Base-by-base conservation (phyloP, 331 rosid genomes). In the Pyrus hybrid region DNA sequence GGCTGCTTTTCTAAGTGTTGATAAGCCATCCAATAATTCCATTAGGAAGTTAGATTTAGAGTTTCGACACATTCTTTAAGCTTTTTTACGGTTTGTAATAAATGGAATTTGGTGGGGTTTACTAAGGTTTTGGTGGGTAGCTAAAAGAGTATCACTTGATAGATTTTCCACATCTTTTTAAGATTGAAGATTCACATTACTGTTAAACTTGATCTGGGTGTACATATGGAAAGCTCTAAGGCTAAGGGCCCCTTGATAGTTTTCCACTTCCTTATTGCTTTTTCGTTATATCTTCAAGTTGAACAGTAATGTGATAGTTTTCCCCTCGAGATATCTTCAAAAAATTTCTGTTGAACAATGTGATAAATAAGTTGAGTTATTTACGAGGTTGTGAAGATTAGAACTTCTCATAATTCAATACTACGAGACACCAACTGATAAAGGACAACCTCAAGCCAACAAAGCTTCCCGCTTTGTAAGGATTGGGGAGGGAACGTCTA, bases 1-100 rank as follows among this genome's bases (percentile, higher is more conserved):
- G 78, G 78, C 45, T 23, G 67, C 84, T 82, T 85, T 86, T 6
- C 12, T 56, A 76, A 57, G 17, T 58, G 49, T 81, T 83, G 87
- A 83, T 74, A 70, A 79, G 84, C 77, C 78, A 76, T 70, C 33
- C 21, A 68, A 51, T 18, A 51, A 18, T 51, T 2, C 9, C 75
- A 81, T 70, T 75, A 14, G 23, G 77, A 71, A 81, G 71, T 75
- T 12, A 43, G 47, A 41, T 41, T 41, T 66, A 57, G 78, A 74
- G 26, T 79, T 63, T 70, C 68, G 61, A 73, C 75, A 67, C 79
- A 80, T 83, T 81, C 80, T 80, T 76, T 74, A 26, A 69, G 80
- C 80, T 71, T 67, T 77, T 72, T 26, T 68, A 63, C 3, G 73
- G 70, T 62, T 75, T 68, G 28, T 76, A 70, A 61, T 73, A 47